phyloP scores from a whole-genome alignment of 2,329 filamentous ascomycete species.

The Colletotrichum lini region DNA sequence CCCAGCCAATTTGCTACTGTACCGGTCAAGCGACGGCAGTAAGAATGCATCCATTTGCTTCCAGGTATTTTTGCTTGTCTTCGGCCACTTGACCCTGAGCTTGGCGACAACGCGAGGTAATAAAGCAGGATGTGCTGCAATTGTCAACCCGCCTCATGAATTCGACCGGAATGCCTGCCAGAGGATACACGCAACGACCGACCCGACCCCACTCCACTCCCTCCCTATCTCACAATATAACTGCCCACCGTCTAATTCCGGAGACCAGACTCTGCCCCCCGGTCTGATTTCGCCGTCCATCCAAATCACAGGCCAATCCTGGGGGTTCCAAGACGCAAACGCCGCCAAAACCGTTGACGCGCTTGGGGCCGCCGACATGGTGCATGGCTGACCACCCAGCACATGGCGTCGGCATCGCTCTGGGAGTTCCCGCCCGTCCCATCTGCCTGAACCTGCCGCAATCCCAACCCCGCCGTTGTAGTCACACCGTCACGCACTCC shows the following conservation, averaged over 20 bases:
- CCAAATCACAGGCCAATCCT: conserved; percentile 19
- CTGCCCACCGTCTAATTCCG: not conserved
- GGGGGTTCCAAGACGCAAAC: not conserved
- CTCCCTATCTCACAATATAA: not conserved
- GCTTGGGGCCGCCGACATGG: conserved; percentile 17
- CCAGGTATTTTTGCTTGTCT: not conserved
- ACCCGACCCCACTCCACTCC: not conserved
- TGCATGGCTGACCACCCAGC: conserved; percentile 27
- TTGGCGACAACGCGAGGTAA: not conserved
- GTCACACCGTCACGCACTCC: conserved; percentile 31
- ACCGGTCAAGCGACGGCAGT: not conserved
- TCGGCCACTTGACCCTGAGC: not conserved
- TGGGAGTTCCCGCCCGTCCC: conserved; percentile 42
- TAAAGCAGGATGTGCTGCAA: not conserved
- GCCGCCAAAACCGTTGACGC: conserved; percentile 18
- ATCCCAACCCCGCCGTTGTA: conserved; percentile 33
- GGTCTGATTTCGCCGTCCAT: not conserved
- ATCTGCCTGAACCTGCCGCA: conserved; percentile 24
- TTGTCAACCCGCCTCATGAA: not conserved
- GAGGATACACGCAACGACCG: not conserved
- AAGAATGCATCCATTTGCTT: not conserved
- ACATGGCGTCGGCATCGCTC: conserved; percentile 33
- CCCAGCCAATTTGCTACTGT: not conserved
- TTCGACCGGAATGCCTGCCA: not conserved
- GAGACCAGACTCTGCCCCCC: not conserved